These are phyloP conservation scores for Scutellaria barbata DNA, from an alignment of 257 asterid species.

Conservation along the genomic window DNA sequence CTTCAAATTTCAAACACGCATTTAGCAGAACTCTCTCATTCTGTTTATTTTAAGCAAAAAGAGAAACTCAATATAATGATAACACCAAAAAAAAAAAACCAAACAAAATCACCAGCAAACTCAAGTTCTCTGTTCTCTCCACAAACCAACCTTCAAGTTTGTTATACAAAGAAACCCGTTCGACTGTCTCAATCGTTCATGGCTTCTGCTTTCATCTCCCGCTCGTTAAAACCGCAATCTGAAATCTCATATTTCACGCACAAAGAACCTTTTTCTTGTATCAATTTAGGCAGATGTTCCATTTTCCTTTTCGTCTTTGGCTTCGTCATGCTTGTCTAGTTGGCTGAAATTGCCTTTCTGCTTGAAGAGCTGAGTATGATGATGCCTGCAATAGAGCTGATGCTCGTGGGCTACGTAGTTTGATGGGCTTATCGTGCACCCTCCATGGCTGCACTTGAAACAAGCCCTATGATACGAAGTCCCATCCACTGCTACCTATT, in stretches of 20 bases:
- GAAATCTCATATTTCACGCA: not conserved
- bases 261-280: not conserved
- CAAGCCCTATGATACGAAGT: constrained; percentile 73
- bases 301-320: constrained; percentile 46
- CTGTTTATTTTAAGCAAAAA: not conserved
- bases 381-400: constrained; percentile 80
- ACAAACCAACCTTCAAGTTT: not conserved
- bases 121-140: too few species aligned
- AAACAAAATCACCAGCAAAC: constrained; percentile 30
- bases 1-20: constrained; percentile 35
- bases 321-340: constrained; percentile 52
- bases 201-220: constrained; percentile 7
- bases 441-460: constrained; percentile 86
- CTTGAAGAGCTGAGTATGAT: constrained; percentile 83
- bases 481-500: constrained; percentile 82
- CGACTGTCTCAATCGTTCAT: not conserved
- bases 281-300: constrained; percentile 34
- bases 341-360: constrained; percentile 83
- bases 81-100: constrained; percentile 5
- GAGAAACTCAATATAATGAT: constrained; percentile 2
- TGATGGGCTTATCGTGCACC: constrained; percentile 85
- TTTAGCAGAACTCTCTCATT: not conserved
- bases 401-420: constrained; percentile 84
- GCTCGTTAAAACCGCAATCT: not conserved
- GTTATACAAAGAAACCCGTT: not conserved